A percentile compares a stretch with the other conserved stretches of the same genome.
Evolutionary conservation across 208 protist genomes (phyloP).

Genomic region (Endotrypanum monterogeii): DNA sequence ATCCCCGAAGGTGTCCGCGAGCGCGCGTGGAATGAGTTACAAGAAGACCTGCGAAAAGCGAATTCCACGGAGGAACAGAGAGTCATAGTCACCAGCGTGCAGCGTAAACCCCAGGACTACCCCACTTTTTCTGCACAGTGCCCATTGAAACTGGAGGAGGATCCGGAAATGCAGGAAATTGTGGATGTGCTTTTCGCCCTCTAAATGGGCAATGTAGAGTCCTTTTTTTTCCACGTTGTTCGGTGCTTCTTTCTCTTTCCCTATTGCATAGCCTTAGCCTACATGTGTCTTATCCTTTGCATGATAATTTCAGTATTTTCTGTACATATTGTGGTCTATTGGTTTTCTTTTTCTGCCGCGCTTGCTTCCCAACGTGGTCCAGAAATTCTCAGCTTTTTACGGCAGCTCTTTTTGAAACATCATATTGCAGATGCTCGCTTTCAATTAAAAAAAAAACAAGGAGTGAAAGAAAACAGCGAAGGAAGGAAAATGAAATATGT

Average conservation of each 20-base stretch:
- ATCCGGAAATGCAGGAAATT: constrained; percentile 64
- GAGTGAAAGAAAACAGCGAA: not conserved
- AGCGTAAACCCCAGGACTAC: constrained; percentile 58
- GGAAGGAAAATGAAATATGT: not conserved
- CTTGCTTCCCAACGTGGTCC: not conserved
- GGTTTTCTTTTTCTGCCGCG: not conserved
- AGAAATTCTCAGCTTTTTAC: not conserved
- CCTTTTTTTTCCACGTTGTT: not conserved
- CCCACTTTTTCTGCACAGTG: constrained; percentile 56
- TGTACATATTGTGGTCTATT: not conserved
- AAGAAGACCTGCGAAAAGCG: constrained; percentile 20
- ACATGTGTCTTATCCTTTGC: too few relatives aligned
- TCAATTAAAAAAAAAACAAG: not conserved
- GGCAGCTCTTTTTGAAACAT: not conserved
- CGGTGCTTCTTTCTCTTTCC: too few relatives aligned
- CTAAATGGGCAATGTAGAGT: not conserved
- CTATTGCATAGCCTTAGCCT: too few relatives aligned
- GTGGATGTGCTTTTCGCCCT: constrained; percentile 60
- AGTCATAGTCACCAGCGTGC: constrained; percentile 20
- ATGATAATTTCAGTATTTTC: constrained; percentile 3
- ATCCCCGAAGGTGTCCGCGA: constrained; percentile 46
- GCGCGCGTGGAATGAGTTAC: constrained; percentile 45
- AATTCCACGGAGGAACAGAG: constrained; percentile 15
- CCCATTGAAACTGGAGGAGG: constrained; percentile 55
- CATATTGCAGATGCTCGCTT: not conserved